Base-by-base conservation (phyloP, 495 filamentous ascomycete species). In the Penicillium coprophilum region DNA sequence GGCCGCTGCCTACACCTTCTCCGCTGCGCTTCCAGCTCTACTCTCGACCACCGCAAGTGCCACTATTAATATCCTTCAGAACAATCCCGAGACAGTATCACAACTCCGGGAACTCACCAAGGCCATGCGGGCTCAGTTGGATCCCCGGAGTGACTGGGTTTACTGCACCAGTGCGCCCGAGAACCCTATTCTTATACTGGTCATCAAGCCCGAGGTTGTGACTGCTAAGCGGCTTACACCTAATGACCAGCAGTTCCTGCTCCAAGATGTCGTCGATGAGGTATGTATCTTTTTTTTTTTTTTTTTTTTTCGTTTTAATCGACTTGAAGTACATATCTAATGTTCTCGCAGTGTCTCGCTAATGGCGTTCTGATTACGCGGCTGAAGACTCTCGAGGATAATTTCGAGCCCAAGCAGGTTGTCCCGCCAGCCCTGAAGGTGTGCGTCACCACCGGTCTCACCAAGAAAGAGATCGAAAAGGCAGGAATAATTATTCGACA, bases 221-320 rank as follows among this genome's bases (percentile, higher is more conserved):
- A 75, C 80, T n/a, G 83, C 85, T 1, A 85, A 87, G 66, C 82
- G 79, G 50, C 70, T 92, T 43, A 81, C 78, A 8, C 69, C 80
- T 4, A 80, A 83, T 28, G 92, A 96, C 61, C 91, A 97, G 73
- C 91, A 96, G 70, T 80, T 83, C 54, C 60, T 97, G 44, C 73
- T 99, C 58, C 87, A 95, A 67, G 94, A 99, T 68, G 82, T 88
- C 58, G 89, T 96, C 12, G 94, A 99, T 61, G 94, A 99, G 86
- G 92, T 95, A 78, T 51, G 79, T 67, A 50, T 23, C 30, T 13
- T 40, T 7, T 13, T 46, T 54, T 43, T 5, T 7, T 21, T 13
- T 40, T 7, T 13, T 46, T 54, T 43, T 5, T 7, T 21, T 9
- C 31, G 28, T 9, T 12, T 28, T 36, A 49, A 31, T 0, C 4